These are phyloP conservation scores for Xylariaceae sp. DNA, from an alignment of 2,329 filamentous ascomycete genomes.

Conservation along the genomic window DNA sequence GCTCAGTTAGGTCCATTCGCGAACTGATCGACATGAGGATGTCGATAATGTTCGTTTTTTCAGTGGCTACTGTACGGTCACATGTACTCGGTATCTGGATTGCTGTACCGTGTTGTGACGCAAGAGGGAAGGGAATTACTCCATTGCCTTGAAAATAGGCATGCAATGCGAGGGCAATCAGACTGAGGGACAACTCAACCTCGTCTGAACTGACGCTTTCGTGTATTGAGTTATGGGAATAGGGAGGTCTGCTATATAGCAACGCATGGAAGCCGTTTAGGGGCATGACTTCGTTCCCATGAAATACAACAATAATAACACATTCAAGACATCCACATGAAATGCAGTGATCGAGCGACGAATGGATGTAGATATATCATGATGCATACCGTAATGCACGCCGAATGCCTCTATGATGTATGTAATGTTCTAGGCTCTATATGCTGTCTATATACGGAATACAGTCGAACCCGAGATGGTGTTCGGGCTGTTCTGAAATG, in stretches of 20 bases:
- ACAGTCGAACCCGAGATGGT: background rate
- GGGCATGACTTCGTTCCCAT: conserved; percentile 3
- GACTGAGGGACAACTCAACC: background rate
- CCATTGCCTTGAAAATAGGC: background rate
- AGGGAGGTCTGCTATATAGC: no score
- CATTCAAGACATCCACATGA: background rate
- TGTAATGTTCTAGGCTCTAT: conserved; percentile 9
- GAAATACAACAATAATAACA: background rate
- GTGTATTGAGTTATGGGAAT: background rate
- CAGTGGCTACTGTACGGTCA: background rate
- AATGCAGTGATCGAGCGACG: no score
- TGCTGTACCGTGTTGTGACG: background rate
- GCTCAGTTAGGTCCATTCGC: background rate
- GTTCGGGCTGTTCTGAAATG: background rate
- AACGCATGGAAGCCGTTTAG: background rate
- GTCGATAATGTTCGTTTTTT: background rate
- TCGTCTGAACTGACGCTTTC: background rate
- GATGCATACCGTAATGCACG: conserved; percentile 12
- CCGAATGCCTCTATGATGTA: conserved; percentile 6
- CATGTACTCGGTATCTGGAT: background rate
- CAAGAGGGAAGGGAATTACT: no score
- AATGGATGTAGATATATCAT: background rate
- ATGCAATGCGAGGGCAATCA: background rate
- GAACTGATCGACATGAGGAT: background rate
- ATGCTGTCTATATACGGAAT: background rate